phyloP scores from a whole-genome alignment of 2,329 filamentous ascomycete genomes.

The Fonsecaea pedrosoi region DNA sequence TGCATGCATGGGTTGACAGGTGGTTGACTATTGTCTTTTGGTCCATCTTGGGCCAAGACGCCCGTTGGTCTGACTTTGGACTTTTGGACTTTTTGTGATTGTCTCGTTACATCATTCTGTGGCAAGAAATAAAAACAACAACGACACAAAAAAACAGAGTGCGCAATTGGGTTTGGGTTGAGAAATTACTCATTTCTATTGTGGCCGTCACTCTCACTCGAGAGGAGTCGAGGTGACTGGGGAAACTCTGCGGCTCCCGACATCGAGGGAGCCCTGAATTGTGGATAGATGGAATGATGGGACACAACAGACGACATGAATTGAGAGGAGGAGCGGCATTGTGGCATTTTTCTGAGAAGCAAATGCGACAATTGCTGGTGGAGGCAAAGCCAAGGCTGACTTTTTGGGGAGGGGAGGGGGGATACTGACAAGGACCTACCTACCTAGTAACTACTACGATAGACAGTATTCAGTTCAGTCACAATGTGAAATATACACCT shows the following conservation, averaged over 20 bases:
- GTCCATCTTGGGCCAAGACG: not conserved
- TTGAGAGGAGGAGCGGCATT: too few species aligned
- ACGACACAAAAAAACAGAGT: not conserved
- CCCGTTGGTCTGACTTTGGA: not conserved
- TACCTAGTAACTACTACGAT: not conserved
- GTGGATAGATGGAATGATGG: not conserved
- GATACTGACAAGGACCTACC: not conserved
- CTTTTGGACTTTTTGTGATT: constrained; percentile 1
- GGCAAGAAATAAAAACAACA: not conserved
- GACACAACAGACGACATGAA: not conserved
- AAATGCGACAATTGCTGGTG: not conserved
- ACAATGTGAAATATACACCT: not conserved
- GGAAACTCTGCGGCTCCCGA: not conserved
- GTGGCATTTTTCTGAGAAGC: not conserved
- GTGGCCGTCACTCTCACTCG: not conserved
- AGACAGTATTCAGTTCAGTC: constrained; percentile 2
- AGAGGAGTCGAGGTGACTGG: not conserved
- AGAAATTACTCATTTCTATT: not conserved
- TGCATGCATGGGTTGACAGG: not conserved
- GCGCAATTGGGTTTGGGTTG: constrained; percentile 3
- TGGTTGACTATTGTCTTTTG: not conserved
- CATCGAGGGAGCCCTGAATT: not conserved
- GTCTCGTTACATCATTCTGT: constrained; percentile 2
- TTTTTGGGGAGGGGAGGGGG: not conserved
- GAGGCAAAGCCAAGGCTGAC: constrained; percentile 1